Percentiles rank a stretch among this genome's conserved stretches.
These are phyloP conservation scores for Backusella sp. DNA, from an alignment of 192 early-diverging fungal genomes.

Conservation along the genomic window DNA sequence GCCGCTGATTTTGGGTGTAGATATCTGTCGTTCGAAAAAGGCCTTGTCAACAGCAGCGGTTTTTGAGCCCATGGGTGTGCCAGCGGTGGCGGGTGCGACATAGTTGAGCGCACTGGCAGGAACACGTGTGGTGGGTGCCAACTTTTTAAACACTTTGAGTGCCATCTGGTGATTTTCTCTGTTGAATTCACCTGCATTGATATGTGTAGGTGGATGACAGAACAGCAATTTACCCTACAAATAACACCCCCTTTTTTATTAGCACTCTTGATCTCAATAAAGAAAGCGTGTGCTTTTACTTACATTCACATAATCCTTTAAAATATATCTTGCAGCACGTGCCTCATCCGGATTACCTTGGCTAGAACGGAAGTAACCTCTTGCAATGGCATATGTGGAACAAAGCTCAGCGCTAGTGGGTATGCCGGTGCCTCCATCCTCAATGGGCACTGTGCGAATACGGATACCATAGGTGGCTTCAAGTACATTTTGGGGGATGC, in stretches of 20 bases:
- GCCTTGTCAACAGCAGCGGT: constrained; percentile 53
- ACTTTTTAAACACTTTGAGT: constrained; percentile 49
- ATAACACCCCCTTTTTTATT: no score
- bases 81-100: constrained; percentile 44
- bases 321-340: constrained; percentile 91
- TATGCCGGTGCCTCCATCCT: constrained; percentile 72
- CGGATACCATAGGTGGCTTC: constrained; percentile 93
- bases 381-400: constrained; percentile 83
- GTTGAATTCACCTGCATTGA: constrained; percentile 78
- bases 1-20: constrained; percentile 34
- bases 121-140: constrained; percentile 51
- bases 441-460: constrained; percentile 71
- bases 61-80: constrained; percentile 40
- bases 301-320: constrained; percentile 96
- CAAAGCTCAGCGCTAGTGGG: constrained; percentile 92
- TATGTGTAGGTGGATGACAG: constrained; percentile 73
- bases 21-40: constrained; percentile 44
- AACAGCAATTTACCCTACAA: constrained; percentile 85
- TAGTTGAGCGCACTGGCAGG: constrained; percentile 55
- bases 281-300: neutral
- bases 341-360: constrained; percentile 99
- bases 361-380: constrained; percentile 87
- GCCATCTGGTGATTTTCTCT: constrained; percentile 71
- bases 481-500: constrained; percentile 85
- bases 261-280: neutral